Conservation (phyloP, 305 asterid species). For the Fraxinus sp. region DNA sequence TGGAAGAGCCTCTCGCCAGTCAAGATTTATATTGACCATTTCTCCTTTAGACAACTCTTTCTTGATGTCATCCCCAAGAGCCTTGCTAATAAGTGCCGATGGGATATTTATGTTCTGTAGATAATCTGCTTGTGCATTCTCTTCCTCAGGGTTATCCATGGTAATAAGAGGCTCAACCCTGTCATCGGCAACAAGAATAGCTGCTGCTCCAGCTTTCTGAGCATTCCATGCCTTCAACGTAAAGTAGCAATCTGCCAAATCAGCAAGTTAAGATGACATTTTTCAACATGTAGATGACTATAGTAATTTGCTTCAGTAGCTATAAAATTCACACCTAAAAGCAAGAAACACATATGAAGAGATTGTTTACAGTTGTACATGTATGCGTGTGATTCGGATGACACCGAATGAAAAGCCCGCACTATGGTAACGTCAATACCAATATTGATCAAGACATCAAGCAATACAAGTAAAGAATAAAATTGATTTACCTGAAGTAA, state of each 20-base stretch:
- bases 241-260: slow-evolving; percentile 75
- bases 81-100: slow-evolving; percentile 85
- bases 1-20: slow-evolving; percentile 97
- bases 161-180: slow-evolving; percentile 82
- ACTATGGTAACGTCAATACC: not conserved
- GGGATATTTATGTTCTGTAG: slow-evolving; percentile 81
- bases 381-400: not conserved
- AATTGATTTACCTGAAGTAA: not conserved
- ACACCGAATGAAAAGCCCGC: not conserved
- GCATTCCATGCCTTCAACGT: slow-evolving; percentile 97
- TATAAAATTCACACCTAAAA: not conserved
- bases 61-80: slow-evolving; percentile 84
- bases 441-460: slow-evolving; percentile 1
- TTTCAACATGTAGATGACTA: not conserved
- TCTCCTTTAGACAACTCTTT: slow-evolving; percentile 61
- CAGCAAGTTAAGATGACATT: slow-evolving; percentile 21
- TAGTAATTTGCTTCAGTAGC: not conserved
- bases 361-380: not conserved
- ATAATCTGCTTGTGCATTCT: slow-evolving; percentile 64
- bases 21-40: slow-evolving; percentile 81
- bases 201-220: slow-evolving; percentile 96
- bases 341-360: not conserved
- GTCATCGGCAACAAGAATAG: slow-evolving; percentile 94
- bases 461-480: not conserved
- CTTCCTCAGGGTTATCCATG: slow-evolving; percentile 94